Percentiles rank a stretch among this genome's conserved stretches.
phyloP scores from a whole-genome alignment of 1,284 basidiomycete species.

The Trametes hirsuta region DNA sequence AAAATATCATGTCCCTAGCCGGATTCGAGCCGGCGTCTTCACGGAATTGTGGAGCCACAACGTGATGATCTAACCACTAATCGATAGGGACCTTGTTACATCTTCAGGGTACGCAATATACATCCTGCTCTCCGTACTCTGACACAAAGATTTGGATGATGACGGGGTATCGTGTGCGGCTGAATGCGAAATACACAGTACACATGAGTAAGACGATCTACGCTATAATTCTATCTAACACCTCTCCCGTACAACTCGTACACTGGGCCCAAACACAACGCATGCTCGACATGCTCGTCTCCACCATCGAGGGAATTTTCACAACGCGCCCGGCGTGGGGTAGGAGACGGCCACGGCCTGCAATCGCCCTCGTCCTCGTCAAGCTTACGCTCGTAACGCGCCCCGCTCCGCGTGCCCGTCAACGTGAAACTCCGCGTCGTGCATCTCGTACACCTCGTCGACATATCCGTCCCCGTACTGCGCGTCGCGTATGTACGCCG shows the following conservation, averaged over 20 bases:
- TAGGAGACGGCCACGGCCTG: too few relatives aligned
- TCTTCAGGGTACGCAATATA: background rate
- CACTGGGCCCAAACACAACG: background rate
- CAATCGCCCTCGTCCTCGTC: background rate
- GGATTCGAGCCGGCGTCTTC: conserved; percentile 31
- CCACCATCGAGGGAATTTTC: too few relatives aligned
- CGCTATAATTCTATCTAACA: background rate
- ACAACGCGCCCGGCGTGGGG: background rate
- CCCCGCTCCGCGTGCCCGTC: background rate
- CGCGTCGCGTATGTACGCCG: conserved; percentile 17
- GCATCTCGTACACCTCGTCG: conserved; percentile 23
- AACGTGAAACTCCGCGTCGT: conserved; percentile 1
- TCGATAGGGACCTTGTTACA: conserved; percentile 26
- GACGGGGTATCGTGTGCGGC: background rate
- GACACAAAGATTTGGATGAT: background rate
- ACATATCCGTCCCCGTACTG: conserved; percentile 10
- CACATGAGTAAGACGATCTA: background rate
- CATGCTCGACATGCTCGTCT: background rate
- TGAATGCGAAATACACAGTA: background rate
- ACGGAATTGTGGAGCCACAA: conserved; percentile 29
- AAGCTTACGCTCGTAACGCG: background rate
- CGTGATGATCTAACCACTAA: conserved; percentile 32
- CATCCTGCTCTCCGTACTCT: background rate
- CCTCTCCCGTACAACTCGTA: background rate
- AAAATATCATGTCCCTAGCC: conserved; percentile 23